These are phyloP conservation scores for Globisporangium apiculatum DNA, from an alignment of 352 stramenopile genomes.

Conservation along the genomic window DNA sequence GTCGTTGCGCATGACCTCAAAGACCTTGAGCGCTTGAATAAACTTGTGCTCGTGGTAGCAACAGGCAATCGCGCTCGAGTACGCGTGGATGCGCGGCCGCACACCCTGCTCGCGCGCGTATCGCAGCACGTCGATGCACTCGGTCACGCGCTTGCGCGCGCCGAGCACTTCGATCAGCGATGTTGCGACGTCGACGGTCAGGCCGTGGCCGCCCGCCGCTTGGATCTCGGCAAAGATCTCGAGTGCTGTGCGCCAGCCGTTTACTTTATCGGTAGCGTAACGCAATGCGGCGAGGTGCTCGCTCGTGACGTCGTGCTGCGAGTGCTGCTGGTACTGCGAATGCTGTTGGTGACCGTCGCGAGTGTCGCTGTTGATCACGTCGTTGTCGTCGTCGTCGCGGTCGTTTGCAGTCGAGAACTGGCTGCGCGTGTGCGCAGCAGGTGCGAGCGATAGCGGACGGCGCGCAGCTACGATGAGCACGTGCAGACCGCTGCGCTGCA, in stretches of 20 bases:
- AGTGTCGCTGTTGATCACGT: not conserved
- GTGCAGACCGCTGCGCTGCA: constrained; percentile 7
- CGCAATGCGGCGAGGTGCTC: constrained; percentile 15
- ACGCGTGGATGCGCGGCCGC: constrained; percentile 75
- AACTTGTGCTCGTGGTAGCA: constrained; percentile 74
- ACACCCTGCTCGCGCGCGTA: constrained; percentile 60
- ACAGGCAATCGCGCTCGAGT: constrained; percentile 70
- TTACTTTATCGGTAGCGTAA: constrained; percentile 2
- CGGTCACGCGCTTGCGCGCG: constrained; percentile 25
- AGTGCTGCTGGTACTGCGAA: not conserved
- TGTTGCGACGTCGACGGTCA: constrained; percentile 42
- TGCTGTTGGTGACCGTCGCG: not conserved
- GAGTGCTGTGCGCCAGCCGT: constrained; percentile 30
- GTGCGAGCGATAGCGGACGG: not conserved
- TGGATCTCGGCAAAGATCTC: constrained; percentile 53
- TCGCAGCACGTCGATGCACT: constrained; percentile 60
- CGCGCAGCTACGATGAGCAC: constrained; percentile 5
- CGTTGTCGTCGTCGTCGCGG: constrained; percentile 2
- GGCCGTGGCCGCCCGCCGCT: constrained; percentile 17
- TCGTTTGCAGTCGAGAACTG: constrained; percentile 12
- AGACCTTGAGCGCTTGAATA: constrained; percentile 67
- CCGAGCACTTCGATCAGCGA: constrained; percentile 61
- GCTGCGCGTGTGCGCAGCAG: constrained; percentile 1
- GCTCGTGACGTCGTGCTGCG: not conserved
- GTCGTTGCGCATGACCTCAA: constrained; percentile 85